Percentiles rank a stretch among this genome's conserved stretches.
These are phyloP conservation scores for Blastomyces parvus DNA, from an alignment of 2,329 filamentous ascomycete species.

Conservation along the genomic window DNA sequence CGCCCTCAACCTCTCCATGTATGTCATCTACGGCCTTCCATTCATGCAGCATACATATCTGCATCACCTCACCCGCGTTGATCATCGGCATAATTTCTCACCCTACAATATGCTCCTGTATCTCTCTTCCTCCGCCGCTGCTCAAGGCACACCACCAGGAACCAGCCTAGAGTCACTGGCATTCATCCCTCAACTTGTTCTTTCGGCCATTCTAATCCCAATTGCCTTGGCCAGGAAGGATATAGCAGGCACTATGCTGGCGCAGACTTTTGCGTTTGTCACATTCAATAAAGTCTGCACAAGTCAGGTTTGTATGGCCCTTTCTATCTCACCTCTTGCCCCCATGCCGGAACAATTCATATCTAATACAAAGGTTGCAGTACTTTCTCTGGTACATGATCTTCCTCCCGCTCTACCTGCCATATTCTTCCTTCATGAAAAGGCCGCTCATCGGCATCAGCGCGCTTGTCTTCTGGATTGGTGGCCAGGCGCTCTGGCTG, in stretches of 20 bases:
- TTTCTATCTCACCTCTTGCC: not conserved
- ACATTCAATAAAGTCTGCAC: slow-evolving; percentile 99
- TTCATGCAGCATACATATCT: slow-evolving; percentile 88
- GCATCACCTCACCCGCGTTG: slow-evolving; percentile 84
- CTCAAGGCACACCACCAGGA: slow-evolving; percentile 19
- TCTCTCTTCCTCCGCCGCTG: slow-evolving; percentile 58
- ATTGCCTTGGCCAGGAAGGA: slow-evolving; percentile 69
- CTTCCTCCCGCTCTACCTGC: slow-evolving; percentile 84
- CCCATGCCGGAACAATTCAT: slow-evolving; percentile 1
- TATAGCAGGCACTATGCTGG: slow-evolving; percentile 74
- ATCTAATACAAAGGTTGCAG: slow-evolving; percentile 38
- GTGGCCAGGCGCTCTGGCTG: slow-evolving; percentile 65
- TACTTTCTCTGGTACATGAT: slow-evolving; percentile 99
- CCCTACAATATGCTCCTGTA: slow-evolving; percentile 91
- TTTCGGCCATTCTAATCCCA: slow-evolving; percentile 68
- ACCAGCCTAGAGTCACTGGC: slow-evolving; percentile 63
- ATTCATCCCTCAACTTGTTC: slow-evolving; percentile 76
- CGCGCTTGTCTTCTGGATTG: slow-evolving; percentile 63
- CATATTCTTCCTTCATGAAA: slow-evolving; percentile 61
- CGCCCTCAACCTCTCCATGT: slow-evolving; percentile 69
- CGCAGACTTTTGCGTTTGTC: slow-evolving; percentile 94
- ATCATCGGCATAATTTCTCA: slow-evolving; percentile 97
- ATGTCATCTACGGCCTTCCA: slow-evolving; percentile 61
- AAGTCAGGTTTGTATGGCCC: slow-evolving; percentile 60
- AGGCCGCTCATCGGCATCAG: slow-evolving; percentile 52